Conservation (phyloP, 257 asterid species). For the Craterostigma plantagineum region DNA sequence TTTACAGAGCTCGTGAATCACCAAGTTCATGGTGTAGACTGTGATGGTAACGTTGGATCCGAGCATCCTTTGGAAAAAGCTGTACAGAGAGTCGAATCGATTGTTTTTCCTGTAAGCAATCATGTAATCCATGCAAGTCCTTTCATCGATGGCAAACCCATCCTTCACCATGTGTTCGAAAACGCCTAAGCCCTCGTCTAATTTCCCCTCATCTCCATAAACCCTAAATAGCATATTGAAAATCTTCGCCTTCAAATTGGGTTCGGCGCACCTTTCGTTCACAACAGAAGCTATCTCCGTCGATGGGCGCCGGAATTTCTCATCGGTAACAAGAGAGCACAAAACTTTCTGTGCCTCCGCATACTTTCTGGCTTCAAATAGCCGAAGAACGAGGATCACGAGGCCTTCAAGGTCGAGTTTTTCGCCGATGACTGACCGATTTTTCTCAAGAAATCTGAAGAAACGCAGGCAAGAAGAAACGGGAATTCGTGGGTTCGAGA, state of each 20-base stretch:
- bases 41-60: constrained; percentile 46
- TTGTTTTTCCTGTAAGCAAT: constrained; percentile 38
- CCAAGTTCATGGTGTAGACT: constrained; percentile 60
- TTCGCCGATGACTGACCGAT: constrained; percentile 11
- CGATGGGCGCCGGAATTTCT: constrained; percentile 20
- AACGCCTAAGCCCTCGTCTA: constrained; percentile 26
- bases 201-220: constrained; percentile 22
- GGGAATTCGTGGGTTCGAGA: constrained; percentile 48
- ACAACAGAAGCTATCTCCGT: constrained; percentile 24
- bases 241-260: constrained; percentile 11
- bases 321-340: constrained; percentile 28
- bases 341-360: constrained; percentile 40
- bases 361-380: constrained; percentile 33
- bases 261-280: constrained; percentile 13
- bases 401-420: constrained; percentile 45
- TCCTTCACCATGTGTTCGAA: constrained; percentile 28
- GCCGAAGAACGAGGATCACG: constrained; percentile 30
- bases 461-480: constrained; percentile 33
- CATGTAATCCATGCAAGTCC: constrained; percentile 71
- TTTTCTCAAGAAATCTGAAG: constrained; percentile 31
- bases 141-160: constrained; percentile 45
- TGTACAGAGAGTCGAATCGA: constrained; percentile 22
- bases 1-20: constrained; percentile 45
- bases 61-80: constrained; percentile 52
- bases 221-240: constrained; percentile 41